Conservation (phyloP, 2,329 filamentous ascomycete species). For the Fusarium tuaranense region DNA sequence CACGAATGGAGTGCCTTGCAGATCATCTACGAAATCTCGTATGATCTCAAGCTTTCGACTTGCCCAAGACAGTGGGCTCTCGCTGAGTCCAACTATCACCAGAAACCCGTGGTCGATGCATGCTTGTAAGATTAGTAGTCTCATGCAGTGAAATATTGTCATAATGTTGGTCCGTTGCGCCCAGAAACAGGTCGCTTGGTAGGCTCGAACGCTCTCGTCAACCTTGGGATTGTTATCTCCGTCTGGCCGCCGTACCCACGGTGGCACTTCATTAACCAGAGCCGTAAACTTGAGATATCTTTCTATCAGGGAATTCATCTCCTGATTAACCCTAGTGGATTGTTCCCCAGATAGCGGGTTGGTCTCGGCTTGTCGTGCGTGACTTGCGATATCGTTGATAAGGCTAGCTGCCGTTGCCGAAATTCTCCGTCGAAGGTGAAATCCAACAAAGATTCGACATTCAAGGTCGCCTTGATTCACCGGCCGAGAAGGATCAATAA, state of each 20-base stretch:
- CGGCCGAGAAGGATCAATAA: not conserved
- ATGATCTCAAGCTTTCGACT: not conserved
- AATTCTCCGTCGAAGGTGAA: not conserved
- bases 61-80: not conserved
- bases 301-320: not conserved
- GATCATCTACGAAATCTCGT: not conserved
- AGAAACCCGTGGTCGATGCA: not conserved
- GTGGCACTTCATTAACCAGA: not conserved
- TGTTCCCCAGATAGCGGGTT: not conserved
- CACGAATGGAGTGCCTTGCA: not conserved
- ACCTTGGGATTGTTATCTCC: not conserved
- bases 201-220: not conserved
- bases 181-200: not conserved
- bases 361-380: not conserved
- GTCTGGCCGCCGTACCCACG: not conserved
- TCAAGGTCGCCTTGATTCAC: not conserved
- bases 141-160: not conserved
- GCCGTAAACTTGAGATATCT: not conserved
- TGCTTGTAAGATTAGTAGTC: not conserved
- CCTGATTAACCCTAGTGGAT: fast-evolving
- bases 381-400: not conserved
- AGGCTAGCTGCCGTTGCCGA: not conserved
- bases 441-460: not conserved
- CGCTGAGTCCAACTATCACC: not conserved
- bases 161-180: not conserved